phyloP scores from a whole-genome alignment of 2,329 filamentous ascomycete species.

The Verruconis gallopava region DNA sequence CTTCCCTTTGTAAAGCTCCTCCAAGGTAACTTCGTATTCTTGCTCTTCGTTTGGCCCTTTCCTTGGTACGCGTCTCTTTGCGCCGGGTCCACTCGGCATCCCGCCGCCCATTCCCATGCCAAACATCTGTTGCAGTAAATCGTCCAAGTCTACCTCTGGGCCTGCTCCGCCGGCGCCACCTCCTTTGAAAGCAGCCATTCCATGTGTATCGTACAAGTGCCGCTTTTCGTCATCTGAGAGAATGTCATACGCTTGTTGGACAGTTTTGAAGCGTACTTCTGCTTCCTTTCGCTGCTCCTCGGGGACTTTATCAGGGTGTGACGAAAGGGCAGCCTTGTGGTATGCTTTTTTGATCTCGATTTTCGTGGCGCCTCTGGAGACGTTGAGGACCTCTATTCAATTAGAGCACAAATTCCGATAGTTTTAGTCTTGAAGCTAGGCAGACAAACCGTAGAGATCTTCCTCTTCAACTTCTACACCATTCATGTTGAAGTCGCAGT shows the following conservation, averaged over 20 bases:
- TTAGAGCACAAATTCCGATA: constrained; percentile 17
- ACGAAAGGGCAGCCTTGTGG: constrained; percentile 51
- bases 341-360: constrained; percentile 68
- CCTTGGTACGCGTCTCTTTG: constrained; percentile 34
- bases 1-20: constrained; percentile 97
- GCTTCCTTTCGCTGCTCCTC: constrained; percentile 74
- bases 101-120: constrained; percentile 51
- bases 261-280: constrained; percentile 83
- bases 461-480: constrained; percentile 31
- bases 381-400: constrained; percentile 58
- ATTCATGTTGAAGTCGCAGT: no score
- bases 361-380: constrained; percentile 57
- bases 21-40: constrained; percentile 77
- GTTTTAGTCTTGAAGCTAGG: neutral
- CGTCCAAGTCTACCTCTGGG: constrained; percentile 63
- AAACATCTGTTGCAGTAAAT: constrained; percentile 90
- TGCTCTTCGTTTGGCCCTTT: constrained; percentile 78
- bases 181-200: constrained; percentile 90
- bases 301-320: constrained; percentile 92
- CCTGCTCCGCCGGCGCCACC: constrained; percentile 45
- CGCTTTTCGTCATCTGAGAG: constrained; percentile 92
- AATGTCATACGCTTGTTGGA: constrained; percentile 94
- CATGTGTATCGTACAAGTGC: constrained; percentile 80
- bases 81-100: constrained; percentile 39
- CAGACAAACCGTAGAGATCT: constrained; percentile 43